A percentile compares a stretch with the other conserved stretches of the same genome.
phyloP scores from a whole-genome alignment of 345 rosid genomes.

The Lepidium sativum region DNA sequence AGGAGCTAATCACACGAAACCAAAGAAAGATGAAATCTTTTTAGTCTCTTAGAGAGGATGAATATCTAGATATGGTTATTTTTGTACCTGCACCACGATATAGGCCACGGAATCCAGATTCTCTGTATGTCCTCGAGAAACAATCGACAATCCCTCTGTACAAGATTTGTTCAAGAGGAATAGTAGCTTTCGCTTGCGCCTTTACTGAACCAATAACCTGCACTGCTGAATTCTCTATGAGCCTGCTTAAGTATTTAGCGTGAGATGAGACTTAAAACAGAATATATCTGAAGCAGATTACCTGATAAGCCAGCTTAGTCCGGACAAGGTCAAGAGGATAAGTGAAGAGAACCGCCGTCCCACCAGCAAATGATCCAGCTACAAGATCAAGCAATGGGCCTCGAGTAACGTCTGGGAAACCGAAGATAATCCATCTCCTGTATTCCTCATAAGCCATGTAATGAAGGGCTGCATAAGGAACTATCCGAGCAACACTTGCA shows the following conservation, averaged over 20 bases:
- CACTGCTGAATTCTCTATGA: slow-evolving; percentile 22
- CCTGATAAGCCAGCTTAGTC: slow-evolving; percentile 93
- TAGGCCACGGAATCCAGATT: slow-evolving; percentile 70
- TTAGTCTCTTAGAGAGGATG: not conserved
- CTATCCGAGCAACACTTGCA: slow-evolving; percentile 89
- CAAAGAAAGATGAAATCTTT: slow-evolving; percentile 12
- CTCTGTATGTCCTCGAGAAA: slow-evolving; percentile 59
- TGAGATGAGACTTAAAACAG: not conserved
- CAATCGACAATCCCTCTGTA: slow-evolving; percentile 78
- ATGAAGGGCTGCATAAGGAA: slow-evolving; percentile 93
- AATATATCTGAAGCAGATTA: slow-evolving; percentile 15
- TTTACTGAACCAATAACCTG: slow-evolving; percentile 65
- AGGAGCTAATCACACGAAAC: slow-evolving; percentile 47
- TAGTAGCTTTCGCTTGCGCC: slow-evolving; percentile 27
- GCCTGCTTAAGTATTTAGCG: not conserved
- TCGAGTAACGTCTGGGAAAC: slow-evolving; percentile 51
- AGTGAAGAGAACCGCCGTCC: slow-evolving; percentile 86
- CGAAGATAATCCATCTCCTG: slow-evolving; percentile 74
- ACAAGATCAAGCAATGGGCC: slow-evolving; percentile 90
- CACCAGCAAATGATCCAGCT: slow-evolving; percentile 89
- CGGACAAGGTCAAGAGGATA: slow-evolving; percentile 88
- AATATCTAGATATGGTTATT: not conserved
- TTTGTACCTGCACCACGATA: slow-evolving; percentile 90
- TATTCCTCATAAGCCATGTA: slow-evolving; percentile 92
- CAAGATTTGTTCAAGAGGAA: slow-evolving; percentile 34